Evolutionary conservation across 176 grass and related monocot species (phyloP), one percentile per base, ranked within the genome.

Genomic region (Musa beccarii): DNA sequence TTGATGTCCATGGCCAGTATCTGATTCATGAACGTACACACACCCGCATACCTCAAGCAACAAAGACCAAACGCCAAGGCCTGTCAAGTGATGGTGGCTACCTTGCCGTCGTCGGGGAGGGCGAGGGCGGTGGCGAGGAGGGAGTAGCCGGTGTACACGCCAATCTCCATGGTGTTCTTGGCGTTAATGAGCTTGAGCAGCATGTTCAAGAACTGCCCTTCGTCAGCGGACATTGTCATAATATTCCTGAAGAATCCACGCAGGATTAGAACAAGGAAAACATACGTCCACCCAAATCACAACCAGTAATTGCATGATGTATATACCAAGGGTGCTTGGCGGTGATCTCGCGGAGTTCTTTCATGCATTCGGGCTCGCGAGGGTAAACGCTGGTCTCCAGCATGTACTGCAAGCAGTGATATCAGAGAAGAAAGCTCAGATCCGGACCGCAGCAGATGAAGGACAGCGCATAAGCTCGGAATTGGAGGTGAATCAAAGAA

Each of bases 161-260:
- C 57, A 17, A 62, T 62, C 57, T 62, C 57, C 57, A 62, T 62
- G 12, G 57, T 62, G 17, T 62, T 62, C 57, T 62, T 62, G 57
- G 57, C 57, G 57, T n/a, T n/a, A 9, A 62, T 62, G 57, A 62
- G 57, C 57, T 62, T 62, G 57, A 62, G 57, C 57, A 62, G 57
- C 13, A 62, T 62, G 57, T 62, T 62, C 57, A 62, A n/a, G 57
- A 62, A 62, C 57, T 62, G 57, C 57, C 57, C 57, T n/a, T 62
- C 57, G 57, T 62, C 57, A 1, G 57, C 57, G 17, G 57, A 62
- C 6, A 17, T 62, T n/a, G 57, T 62, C 57, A 62, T 62, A 15
- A 62, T 15, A 62, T 62, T 62, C 57, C 57, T 62, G 57, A 20
- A 62, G 57, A 15, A n/a, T 62, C 17, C 57, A 62, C 9, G 17